Evolutionary conservation across 495 filamentous ascomycete genomes (phyloP), one percentile per base, ranked within the genome.

Genomic region (Durotheca rogersii): DNA sequence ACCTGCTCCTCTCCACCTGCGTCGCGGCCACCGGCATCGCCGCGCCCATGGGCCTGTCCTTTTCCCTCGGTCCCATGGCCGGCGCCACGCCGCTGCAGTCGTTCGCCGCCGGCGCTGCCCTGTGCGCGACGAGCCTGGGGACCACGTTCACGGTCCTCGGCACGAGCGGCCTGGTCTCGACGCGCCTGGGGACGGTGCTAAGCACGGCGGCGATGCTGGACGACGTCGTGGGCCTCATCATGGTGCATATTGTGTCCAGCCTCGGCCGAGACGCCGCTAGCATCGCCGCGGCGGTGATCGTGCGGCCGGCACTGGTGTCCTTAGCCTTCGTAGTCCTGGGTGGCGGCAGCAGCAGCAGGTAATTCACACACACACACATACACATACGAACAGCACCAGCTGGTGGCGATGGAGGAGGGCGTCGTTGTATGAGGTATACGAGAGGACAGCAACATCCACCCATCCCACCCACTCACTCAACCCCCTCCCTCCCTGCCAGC

Each of bases 151-250:
- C 85, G 2, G 80, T 93, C 20, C 72, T 95, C 0, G 78, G 81
- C 29, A 78, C 74, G 0, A 74, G 70, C 6, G 69, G 69, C 14
- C 68, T 86, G 9, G 70, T 73, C 15, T 63, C 72, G 2, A 88
- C 84, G 1, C 75, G 85, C 2, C 66, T 91, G 1, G 89, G 88
- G 0, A 77, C 79, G 0, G 83, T 93, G 0, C 76, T 89, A 0
- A 76, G 77, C 7, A 82, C 80, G 45, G 87, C 86, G 2, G 89
- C 87, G 14, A 86, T 93, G 77, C 75, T 95, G 57, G 89, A 93
- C 65, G 89, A 92, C 69, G 85, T 93, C 1, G 76, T 87, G 11
- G 88, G 88, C 0, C 67, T 93, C n/a, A 78, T 93, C 1, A 85
- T 92, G 78, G 82, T 89, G 14, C 81, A 88, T 55, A 73, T 88